Percentiles rank a stretch among this genome's conserved stretches.
Conservation (phyloP, 768 basidiomycete genomes). For the Trametes punicea region DNA sequence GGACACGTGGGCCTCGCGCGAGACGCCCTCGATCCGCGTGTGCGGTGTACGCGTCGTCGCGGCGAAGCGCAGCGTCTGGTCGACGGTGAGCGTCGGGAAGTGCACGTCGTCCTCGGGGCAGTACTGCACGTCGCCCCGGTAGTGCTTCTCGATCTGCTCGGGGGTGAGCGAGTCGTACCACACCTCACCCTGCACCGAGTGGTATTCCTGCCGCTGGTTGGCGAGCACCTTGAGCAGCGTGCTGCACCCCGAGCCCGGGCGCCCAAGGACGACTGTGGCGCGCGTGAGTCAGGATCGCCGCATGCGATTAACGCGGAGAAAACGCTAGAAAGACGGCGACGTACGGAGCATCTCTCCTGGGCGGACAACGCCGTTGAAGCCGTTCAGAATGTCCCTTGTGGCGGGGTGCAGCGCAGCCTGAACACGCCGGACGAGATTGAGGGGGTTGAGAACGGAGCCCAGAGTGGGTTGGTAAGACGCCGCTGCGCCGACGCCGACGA, state of each 20-base stretch:
- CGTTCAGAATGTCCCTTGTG: constrained; percentile 49
- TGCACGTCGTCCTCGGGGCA: constrained; percentile 85
- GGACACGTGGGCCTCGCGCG: constrained; percentile 42
- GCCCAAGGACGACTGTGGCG: constrained; percentile 72
- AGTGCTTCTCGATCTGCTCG: constrained; percentile 56
- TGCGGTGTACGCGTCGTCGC: constrained; percentile 66
- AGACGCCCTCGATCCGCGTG: constrained; percentile 40
- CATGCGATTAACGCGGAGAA: background rate
- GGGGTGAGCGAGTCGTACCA: constrained; percentile 74
- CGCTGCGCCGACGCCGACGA: constrained; percentile 55
- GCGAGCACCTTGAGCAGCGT: constrained; percentile 81
- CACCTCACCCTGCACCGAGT: constrained; percentile 65
- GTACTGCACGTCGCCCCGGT: constrained; percentile 79
- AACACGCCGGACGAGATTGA: constrained; percentile 41
- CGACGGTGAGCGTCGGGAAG: constrained; percentile 80
- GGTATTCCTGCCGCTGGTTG: constrained; percentile 68
- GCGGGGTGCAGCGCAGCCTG: constrained; percentile 55
- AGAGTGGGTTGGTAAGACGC: constrained; percentile 57
- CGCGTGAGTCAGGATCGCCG: background rate
- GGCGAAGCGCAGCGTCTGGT: constrained; percentile 70
- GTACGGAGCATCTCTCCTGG: constrained; percentile 69
- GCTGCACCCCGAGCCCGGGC: constrained; percentile 82
- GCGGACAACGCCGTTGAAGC: constrained; percentile 53
- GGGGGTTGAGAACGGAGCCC: constrained; percentile 58
- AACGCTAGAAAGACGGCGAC: constrained; percentile 33